phyloP scores from a whole-genome alignment of 2,329 filamentous ascomycete species.

The Rhynchosporium graminicola region DNA sequence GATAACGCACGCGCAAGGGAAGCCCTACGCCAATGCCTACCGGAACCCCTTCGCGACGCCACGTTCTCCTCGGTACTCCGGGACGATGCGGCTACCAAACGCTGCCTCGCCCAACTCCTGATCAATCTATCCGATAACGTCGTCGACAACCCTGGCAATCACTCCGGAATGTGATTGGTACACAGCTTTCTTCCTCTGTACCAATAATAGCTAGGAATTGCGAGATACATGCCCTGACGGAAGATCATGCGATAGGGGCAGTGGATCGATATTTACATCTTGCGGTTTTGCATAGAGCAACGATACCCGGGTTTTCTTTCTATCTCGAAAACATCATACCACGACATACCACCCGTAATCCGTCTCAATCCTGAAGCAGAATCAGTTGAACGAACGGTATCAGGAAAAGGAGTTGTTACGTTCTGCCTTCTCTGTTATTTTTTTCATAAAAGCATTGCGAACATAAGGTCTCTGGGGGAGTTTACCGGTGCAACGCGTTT shows the following conservation, averaged over 20 bases:
- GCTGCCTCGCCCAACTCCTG: constrained; percentile 92
- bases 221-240: constrained; percentile 12
- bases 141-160: constrained; percentile 45
- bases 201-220: constrained; percentile 26
- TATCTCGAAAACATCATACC: constrained; percentile 26
- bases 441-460: constrained; percentile 37
- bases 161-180: constrained; percentile 37
- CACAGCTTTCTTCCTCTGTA: constrained; percentile 33
- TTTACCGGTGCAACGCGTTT: constrained; percentile 10
- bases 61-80: constrained; percentile 96
- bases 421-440: not conserved
- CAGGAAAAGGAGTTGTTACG: not conserved
- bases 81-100: constrained; percentile 95
- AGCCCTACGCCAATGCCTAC: constrained; percentile 91
- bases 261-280: constrained; percentile 29
- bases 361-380: constrained; percentile 17
- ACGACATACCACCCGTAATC: constrained; percentile 22
- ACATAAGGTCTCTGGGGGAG: constrained; percentile 29
- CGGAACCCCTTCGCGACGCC: constrained; percentile 96
- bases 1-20: constrained; percentile 96
- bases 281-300: constrained; percentile 40
- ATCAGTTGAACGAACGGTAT: constrained; percentile 25
- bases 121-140: constrained; percentile 95
- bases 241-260: not conserved
- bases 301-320: constrained; percentile 38